Conservation (phyloP, 2,329 filamentous ascomycete genomes). For the Niveomyces coronatus region DNA sequence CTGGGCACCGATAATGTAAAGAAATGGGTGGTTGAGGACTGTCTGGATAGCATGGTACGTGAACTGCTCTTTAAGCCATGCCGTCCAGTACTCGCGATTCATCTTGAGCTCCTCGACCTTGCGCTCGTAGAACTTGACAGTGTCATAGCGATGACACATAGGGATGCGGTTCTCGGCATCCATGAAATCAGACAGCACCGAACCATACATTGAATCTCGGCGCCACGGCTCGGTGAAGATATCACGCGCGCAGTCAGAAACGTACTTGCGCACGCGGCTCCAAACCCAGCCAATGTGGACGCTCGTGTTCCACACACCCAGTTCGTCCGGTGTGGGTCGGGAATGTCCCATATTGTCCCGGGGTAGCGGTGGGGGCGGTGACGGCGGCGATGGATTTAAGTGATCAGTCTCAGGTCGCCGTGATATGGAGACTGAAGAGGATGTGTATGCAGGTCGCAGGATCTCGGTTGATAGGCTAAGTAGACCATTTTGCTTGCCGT, state of each 20-base stretch:
- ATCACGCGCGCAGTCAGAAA: constrained; percentile 36
- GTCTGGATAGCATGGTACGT: constrained; percentile 41
- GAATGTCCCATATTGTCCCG: constrained; percentile 30
- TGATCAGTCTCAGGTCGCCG: constrained; percentile 19
- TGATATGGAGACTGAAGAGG: constrained; percentile 14
- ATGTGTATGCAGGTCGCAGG: constrained; percentile 26
- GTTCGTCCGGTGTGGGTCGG: constrained; percentile 26
- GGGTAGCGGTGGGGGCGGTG: constrained; percentile 31
- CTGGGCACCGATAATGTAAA: constrained; percentile 41
- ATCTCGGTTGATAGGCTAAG: constrained; percentile 31
- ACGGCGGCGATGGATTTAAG: too few relatives aligned
- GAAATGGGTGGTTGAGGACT: constrained; percentile 42
- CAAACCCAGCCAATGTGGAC: constrained; percentile 41
- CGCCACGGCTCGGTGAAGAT: constrained; percentile 40
- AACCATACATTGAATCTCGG: constrained; percentile 40
- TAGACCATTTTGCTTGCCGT: constrained; percentile 35
- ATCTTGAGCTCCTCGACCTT: constrained; percentile 33
- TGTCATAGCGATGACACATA: constrained; percentile 41
- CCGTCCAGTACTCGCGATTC: constrained; percentile 38
- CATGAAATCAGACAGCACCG: constrained; percentile 39
- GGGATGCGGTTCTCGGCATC: constrained; percentile 38
- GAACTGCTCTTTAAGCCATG: constrained; percentile 43
- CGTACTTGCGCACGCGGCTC: constrained; percentile 35
- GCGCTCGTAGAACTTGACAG: constrained; percentile 41
- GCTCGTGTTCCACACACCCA: constrained; percentile 40